Evolutionary conservation across 1,284 basidiomycete species (phyloP).

Genomic region (Ustilago crameri): DNA sequence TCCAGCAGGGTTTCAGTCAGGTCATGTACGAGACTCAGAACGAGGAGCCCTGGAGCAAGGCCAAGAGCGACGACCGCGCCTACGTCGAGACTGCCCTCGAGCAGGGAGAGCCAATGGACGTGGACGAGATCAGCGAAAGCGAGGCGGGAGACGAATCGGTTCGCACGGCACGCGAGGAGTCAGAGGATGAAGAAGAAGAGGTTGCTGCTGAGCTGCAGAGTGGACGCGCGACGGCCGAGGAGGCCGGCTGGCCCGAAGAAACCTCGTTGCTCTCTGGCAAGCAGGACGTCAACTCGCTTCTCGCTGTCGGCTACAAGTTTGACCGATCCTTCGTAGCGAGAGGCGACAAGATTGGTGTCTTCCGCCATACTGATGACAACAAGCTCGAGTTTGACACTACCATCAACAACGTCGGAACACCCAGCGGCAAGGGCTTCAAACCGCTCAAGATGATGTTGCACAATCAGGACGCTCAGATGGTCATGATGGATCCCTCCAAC

Average conservation of each 20-base stretch:
- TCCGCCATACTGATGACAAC: conserved; percentile 81
- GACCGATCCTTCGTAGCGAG: conserved; percentile 95
- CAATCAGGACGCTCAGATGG: conserved; percentile 95
- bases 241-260: conserved; percentile 44
- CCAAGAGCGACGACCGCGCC: conserved; percentile 73
- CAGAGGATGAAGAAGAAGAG: conserved; percentile 71
- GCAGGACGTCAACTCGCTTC: conserved; percentile 77
- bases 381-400: conserved; percentile 87
- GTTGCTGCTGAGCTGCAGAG: conserved; percentile 70
- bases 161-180: conserved; percentile 64
- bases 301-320: conserved; percentile 95
- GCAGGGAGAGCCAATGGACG: conserved; percentile 82
- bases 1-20: conserved; percentile 77
- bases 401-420: conserved; percentile 84
- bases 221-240: conserved; percentile 19
- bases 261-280: conserved; percentile 35
- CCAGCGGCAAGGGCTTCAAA: conserved; percentile 84
- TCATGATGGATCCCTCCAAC: conserved; percentile 86
- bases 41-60: conserved; percentile 79
- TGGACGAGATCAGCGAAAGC: conserved; percentile 55
- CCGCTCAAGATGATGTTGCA: conserved; percentile 95
- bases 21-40: conserved; percentile 87
- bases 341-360: conserved; percentile 97
- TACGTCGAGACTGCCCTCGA: conserved; percentile 75
- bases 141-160: conserved; percentile 50